Base-by-base conservation (phyloP, 163 green algal genomes). In the Chlamydomonas reinhardtii region DNA sequence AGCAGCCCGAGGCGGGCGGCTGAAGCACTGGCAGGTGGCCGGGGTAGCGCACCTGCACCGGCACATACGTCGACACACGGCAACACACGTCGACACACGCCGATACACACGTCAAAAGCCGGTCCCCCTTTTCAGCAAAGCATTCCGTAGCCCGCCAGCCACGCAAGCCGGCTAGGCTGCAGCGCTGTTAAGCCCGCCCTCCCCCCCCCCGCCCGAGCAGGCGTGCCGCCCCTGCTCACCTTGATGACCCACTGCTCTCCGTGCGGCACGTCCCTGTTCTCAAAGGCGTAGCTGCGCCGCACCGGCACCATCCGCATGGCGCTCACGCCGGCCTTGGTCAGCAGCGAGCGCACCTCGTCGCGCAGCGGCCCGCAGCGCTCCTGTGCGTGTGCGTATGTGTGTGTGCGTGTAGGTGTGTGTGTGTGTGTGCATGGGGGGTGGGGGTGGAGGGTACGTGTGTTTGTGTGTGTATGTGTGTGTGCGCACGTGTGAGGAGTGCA, bases 221-320 rank as follows among this genome's bases (percentile, higher is more conserved):
- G 25, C 6, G 39, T 3, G 27, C 27, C 25, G 6, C 66, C n/a
- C 12, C 62, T 22, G 1, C 91, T 25, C 61, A 96, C 93, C 93
- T 99, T 99, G 52, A 99, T 83, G 17, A 98, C 94, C 92, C 95
- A 99, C 90, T 99, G 95, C 73, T 93, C 81, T 19, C 97, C 94
- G n/a, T 94, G 91, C 0, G 91, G 92, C 3, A 99, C 92, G 0
- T 87, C 91, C 4, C 85, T 27, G 54, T 93, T 70, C 91, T 99
- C 98, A 91, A 99, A 99, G 0, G 96, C 95, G 87, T 99, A 99
- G 77, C 84, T 94, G 31, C 98, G 90, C 91, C 95, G 93, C 48
- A 99, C 96, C 22, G 96, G 95, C 87, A 96, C 83, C 82, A 96
- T 93, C 17, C 91, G 91, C 89, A 97, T 93, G 54, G 88, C 81